Evolutionary conservation across 2,329 filamentous ascomycete species (phyloP), one percentile per base, ranked within the genome.

Genomic region (Fusarium staphyleae): DNA sequence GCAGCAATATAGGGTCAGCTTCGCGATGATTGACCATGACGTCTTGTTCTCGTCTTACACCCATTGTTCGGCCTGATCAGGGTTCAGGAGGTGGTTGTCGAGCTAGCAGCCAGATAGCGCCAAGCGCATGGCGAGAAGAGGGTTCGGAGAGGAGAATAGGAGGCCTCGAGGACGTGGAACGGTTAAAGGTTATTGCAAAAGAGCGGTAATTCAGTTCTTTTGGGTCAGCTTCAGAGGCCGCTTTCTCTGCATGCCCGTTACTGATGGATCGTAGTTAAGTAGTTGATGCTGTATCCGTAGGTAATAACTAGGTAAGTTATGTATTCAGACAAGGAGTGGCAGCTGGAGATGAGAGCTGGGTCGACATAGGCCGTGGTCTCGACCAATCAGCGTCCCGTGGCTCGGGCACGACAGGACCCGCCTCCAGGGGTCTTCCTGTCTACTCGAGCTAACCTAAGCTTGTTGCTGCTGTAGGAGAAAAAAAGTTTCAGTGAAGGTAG

Each of bases 31-130:
- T 24, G 36, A 40, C 15, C 30, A 48, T 35, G 36, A 39, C 29
- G 35, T 57, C 36, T 39, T 44, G 52, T 57, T 40, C 37, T 58
- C 34, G 47, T 57, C 73, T 69, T 66, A 75, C 73, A 70, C 69
- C 69, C 73, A 75, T 75, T 50, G 65, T 70, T 70, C 61, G 65
- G 62, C 58, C 57, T 57, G 47, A 63, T 70, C 67, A 66, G 64
- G 60, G 54, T 62, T 71, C 70, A 70, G 69, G 66, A 66, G 60
- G 59, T 56, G 60, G 59, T 56, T 53, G 55, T 58, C 44, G 40
- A 37, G 60, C 64, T 68, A 67, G 66, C 60, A 66, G 34, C 35
- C 15, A 55, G 36, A 43, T 34, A 55, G 50, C 55, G 60, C 52
- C 62, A 63, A 57, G 55, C 48, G 62, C 66, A 68, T 68, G 24